Evolutionary conservation across 2,329 filamentous ascomycete genomes (phyloP).

Genomic region (Colletotrichum sidae): DNA sequence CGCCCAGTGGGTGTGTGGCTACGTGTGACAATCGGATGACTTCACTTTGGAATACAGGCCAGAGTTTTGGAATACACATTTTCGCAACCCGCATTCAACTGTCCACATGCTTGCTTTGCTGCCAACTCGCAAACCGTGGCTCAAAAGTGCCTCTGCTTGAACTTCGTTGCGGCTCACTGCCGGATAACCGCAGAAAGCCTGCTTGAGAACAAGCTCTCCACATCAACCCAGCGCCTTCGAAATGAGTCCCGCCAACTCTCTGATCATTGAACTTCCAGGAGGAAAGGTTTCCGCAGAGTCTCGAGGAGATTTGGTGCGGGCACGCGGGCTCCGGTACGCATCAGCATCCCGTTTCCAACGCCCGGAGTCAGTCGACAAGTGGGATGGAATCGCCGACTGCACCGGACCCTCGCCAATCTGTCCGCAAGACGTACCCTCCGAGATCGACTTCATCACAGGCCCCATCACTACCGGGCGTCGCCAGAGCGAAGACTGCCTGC

Average conservation of each 20-base stretch:
- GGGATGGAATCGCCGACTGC: slow-evolving; percentile 29
- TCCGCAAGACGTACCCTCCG: slow-evolving; percentile 36
- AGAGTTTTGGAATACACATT: neutral
- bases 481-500: slow-evolving; percentile 37
- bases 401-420: slow-evolving; percentile 35
- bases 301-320: neutral
- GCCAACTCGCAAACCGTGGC: neutral
- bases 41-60: neutral
- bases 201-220: neutral
- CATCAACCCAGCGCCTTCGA: no score
- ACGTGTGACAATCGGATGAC: slow-evolving; percentile 3
- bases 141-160: neutral
- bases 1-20: neutral
- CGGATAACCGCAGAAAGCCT: neutral
- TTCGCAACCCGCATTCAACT: neutral
- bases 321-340: slow-evolving; percentile 36
- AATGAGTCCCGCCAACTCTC: neutral
- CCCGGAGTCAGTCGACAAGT: slow-evolving; percentile 22
- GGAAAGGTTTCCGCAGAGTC: neutral
- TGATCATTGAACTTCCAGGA: neutral
- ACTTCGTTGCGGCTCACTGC: neutral
- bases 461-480: slow-evolving; percentile 21
- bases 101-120: neutral
- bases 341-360: slow-evolving; percentile 35
- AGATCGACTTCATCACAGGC: slow-evolving; percentile 31